These are phyloP conservation scores for Rosa chinensis DNA, from an alignment of 306 rosid genomes.

Conservation along the genomic window DNA sequence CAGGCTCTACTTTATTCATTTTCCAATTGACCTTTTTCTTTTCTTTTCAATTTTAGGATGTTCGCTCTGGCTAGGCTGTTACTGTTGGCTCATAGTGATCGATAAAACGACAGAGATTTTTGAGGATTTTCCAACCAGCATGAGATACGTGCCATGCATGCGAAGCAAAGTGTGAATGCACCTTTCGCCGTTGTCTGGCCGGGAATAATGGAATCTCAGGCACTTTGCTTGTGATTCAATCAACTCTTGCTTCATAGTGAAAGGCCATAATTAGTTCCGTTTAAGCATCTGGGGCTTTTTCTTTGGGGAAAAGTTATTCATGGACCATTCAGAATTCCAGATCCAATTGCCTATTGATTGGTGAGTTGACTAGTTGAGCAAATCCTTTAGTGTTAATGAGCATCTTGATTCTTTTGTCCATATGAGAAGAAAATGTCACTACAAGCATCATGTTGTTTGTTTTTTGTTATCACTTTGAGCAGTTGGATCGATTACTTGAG, in stretches of 20 bases:
- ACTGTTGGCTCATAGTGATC: neutral
- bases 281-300: too few relatives aligned
- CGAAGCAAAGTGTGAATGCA: constrained; percentile 4
- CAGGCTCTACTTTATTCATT: neutral
- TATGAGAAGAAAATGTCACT: too few relatives aligned
- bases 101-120: neutral
- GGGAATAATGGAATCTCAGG: neutral
- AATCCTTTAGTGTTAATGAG: neutral
- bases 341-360: neutral
- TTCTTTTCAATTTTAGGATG: neutral
- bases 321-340: neutral
- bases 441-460: too few relatives aligned
- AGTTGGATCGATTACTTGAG: too few relatives aligned
- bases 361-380: neutral
- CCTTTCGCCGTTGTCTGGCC: constrained; percentile 20
- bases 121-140: neutral
- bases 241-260: neutral
- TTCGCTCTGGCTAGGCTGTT: neutral
- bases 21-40: neutral
- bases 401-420: neutral
- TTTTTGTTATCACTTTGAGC: too few relatives aligned
- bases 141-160: constrained; percentile 26
- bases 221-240: neutral
- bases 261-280: neutral
- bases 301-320: neutral